A percentile compares a stretch with the other conserved stretches of the same genome.
Conservation (phyloP, 306 rosid species). For the Citrullus mucosospermus region DNA sequence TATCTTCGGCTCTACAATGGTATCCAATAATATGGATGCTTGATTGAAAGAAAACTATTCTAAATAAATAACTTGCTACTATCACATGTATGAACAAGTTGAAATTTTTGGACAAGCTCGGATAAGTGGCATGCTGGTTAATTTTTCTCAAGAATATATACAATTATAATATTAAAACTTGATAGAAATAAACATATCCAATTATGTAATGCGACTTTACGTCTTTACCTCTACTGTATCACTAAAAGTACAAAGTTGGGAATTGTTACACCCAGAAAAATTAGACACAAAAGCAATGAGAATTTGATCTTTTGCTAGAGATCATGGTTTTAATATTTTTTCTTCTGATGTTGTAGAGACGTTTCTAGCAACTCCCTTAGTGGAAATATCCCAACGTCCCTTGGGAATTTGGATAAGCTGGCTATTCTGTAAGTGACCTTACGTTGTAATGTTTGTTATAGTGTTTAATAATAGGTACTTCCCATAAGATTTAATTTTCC, state of each 20-base stretch:
- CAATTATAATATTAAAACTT: neutral
- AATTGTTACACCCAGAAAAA: neutral
- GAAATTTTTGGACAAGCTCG: neutral
- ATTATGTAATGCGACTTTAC: neutral
- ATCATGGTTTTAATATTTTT: neutral
- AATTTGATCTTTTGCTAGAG: neutral
- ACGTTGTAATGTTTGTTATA: conserved; percentile 2
- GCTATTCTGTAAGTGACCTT: conserved; percentile 45
- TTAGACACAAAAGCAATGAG: neutral
- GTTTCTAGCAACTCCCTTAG: conserved; percentile 80
- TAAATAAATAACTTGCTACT: neutral
- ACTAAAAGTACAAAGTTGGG: neutral
- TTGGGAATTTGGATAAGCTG: conserved; percentile 69
- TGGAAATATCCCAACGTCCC: conserved; percentile 67
- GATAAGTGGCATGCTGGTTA: neutral
- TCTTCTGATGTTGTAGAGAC: conserved; percentile 44
- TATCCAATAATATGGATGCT: neutral
- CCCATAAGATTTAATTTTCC: neutral
- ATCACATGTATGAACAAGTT: neutral
- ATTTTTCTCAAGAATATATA: neutral
- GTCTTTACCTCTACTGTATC: neutral
- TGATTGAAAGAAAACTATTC: neutral
- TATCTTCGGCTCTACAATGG: neutral
- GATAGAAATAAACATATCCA: neutral
- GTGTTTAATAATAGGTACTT: neutral